Base-by-base conservation (phyloP, 2,329 filamentous ascomycete genomes). In the Polytolypa hystricis region DNA sequence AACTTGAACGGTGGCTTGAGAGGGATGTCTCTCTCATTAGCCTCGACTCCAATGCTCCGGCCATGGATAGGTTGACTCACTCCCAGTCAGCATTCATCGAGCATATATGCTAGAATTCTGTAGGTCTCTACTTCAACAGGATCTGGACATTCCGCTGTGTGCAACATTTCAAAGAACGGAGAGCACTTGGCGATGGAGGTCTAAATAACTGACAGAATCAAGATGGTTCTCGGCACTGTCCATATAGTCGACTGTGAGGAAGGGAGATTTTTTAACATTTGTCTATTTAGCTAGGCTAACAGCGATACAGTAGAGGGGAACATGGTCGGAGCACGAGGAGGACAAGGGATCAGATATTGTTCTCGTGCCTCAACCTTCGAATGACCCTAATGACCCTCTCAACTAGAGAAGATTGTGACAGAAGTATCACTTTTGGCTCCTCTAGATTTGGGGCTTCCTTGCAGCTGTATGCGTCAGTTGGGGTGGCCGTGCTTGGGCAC, bases 351-450 rank as follows among this genome's bases (percentile, higher is more conserved):
- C 38, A 15, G 43, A 46, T 33, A 43, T 46, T 29, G 35, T 62
- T 33, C 51, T 63, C 6, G 55, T 61, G 9, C 58, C 60, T 1
- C 59, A 62, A 30, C 60, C 60, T 5, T 56, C 48, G 15, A 47
- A 57, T 31, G 56, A 60, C 20, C 55, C 58, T 2, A 47, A 58
- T 32, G 61, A 65, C 41, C 57, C 54, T 10, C 51, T 60, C 26
- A 65, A 60, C 36, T 64, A 54, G 58, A 52, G 47, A 4, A 40
- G 28, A 32, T 8, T 29, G 10, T 40, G 44, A 16, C 42, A 45
- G 27, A 37, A 46, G 23, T 39, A 46, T 37, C 38, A 43, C 30
- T 43, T 43, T 19, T 45, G 43, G 43, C 37, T 43, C 14, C 39
- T 45, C 9, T 45, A 41, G 41, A 36, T 43, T 18, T 45, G 43